A percentile compares a stretch with the other conserved stretches of the same genome.
phyloP scores from a whole-genome alignment of 768 basidiomycete genomes.

The Coprinopsis marcescibilis region DNA sequence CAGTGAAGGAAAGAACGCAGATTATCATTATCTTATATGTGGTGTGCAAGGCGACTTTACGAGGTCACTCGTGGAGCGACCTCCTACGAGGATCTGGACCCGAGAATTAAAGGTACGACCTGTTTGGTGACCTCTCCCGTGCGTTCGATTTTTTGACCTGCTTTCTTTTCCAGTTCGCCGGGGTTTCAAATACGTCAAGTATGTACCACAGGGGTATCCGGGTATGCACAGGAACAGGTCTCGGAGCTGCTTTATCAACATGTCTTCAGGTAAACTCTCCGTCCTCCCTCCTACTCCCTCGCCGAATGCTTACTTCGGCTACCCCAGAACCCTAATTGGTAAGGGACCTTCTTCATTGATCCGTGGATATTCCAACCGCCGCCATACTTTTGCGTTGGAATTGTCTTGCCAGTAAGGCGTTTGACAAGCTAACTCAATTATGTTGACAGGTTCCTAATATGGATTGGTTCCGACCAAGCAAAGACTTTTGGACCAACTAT shows the following conservation, averaged over 20 bases:
- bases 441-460: conserved; percentile 62
- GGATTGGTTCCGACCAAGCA: conserved; percentile 82
- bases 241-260: conserved; percentile 77
- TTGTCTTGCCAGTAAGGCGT: background rate
- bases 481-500: conserved; percentile 84
- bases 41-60: conserved; percentile 87
- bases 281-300: conserved; percentile 2
- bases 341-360: conserved; percentile 15
- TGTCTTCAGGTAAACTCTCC: conserved; percentile 65
- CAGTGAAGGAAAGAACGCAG: conserved; percentile 67
- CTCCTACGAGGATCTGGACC: conserved; percentile 71
- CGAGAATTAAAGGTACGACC: conserved; percentile 64
- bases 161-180: conserved; percentile 51
- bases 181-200: conserved; percentile 73
- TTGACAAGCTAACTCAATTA: background rate
- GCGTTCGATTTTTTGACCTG: background rate
- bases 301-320: conserved; percentile 8
- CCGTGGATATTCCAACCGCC: conserved; percentile 4
- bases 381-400: conserved; percentile 3
- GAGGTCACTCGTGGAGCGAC: conserved; percentile 62
- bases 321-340: conserved; percentile 44
- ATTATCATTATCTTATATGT: conserved; percentile 78
- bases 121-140: background rate
- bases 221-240: conserved; percentile 80
- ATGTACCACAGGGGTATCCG: conserved; percentile 78